These are phyloP conservation scores for Hymenoscyphus fructigenus DNA, from an alignment of 2,329 filamentous ascomycete species.

Conservation along the genomic window DNA sequence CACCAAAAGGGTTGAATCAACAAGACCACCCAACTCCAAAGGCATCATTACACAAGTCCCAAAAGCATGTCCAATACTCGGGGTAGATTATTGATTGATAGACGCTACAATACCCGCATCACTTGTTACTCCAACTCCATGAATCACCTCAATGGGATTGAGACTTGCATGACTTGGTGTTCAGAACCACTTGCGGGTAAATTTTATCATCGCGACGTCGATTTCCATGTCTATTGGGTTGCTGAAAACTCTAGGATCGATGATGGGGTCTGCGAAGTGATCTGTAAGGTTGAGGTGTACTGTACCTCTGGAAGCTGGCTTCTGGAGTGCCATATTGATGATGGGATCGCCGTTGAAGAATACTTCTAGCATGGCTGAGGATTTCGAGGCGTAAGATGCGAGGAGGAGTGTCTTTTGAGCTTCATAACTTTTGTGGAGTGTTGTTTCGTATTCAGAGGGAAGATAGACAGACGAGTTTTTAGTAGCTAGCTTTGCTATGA, in stretches of 20 bases:
- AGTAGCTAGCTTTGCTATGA: conserved; percentile 1
- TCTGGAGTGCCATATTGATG: neutral
- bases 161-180: conserved; percentile 34
- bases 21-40: conserved; percentile 20
- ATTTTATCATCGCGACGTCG: conserved; percentile 25
- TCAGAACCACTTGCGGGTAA: conserved; percentile 4
- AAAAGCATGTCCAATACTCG: conserved; percentile 41
- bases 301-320: conserved; percentile 16
- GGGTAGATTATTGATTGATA: conserved; percentile 34
- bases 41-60: conserved; percentile 28
- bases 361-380: conserved; percentile 7
- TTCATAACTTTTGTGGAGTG: conserved; percentile 4
- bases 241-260: conserved; percentile 38
- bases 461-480: neutral
- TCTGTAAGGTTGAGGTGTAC: conserved; percentile 34
- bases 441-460: neutral
- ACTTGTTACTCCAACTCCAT: conserved; percentile 30
- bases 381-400: conserved; percentile 2
- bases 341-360: conserved; percentile 9
- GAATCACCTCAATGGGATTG: conserved; percentile 35
- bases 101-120: conserved; percentile 30
- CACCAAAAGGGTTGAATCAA: conserved; percentile 20
- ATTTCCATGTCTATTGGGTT: conserved; percentile 41
- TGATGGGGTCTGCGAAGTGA: conserved; percentile 32
- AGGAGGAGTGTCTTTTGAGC: conserved; percentile 13